Evolutionary conservation across 176 grass and related monocot genomes (phyloP), one percentile per base, ranked within the genome.

Genomic region (Poa annua): DNA sequence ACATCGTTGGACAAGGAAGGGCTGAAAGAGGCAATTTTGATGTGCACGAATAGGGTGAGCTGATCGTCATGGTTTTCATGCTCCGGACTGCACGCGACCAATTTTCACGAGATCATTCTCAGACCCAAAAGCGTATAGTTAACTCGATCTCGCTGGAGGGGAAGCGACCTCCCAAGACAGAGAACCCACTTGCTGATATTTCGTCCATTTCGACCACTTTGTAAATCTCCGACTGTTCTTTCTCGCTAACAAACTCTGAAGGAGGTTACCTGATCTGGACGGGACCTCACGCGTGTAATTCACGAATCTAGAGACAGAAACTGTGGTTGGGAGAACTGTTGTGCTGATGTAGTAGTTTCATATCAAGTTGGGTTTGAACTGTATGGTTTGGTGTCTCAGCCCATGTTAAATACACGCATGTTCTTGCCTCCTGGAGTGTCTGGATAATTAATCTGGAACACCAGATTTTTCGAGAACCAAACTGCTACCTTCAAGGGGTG

Each of bases 1-100:
- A 87, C 96, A 36, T 89, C 91, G 0, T 55, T 99, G 79, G 91
- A 92, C 59, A 92, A 92, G 72, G 91, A 96, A 60, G 42, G 72
- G 55, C 20, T 99, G 86, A 99, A 89, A 75, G 90, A 67, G 76
- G 84, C 83, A 24, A 68, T 96, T 35, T 85, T 87, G 75, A 78
- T 88, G 12, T 99, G 91, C 64, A 99, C 91, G 16, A 92, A 82
- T 35, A 91, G 86, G 33, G 89, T 99, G 63, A 85, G 47, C 61
- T 94, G 83, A 81, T 17, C 0, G 51, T 8, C 0, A 55, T 16
- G 60, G 38, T 16, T 11, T 64, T 15, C 4, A 20, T 35, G 14
- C 32, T 52, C 47, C 47, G 1, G 12, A 48, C 39, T 34, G 39
- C 26, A 66, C 21, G 3, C 15, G 7, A 0, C 39, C 60, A 14